Evolutionary conservation across 1,284 basidiomycete genomes (phyloP), one percentile per base, ranked within the genome.

Genomic region (Rhodotorula sp.): DNA sequence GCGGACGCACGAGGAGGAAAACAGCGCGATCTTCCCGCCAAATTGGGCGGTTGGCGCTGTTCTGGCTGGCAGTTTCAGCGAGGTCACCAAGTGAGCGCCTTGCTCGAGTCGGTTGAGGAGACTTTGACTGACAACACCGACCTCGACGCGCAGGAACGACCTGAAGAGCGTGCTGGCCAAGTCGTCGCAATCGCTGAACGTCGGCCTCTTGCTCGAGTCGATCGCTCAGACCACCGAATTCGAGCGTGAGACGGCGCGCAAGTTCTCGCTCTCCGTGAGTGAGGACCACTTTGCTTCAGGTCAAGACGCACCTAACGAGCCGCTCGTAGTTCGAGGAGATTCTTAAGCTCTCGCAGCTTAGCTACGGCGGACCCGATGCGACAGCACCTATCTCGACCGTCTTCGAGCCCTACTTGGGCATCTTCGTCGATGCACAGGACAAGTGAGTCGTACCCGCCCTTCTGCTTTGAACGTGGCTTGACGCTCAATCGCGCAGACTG

Each of bases 341-440:
- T 11, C 79, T 79, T 10, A 74, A 65, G 1, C 76, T 76, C 48
- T 79, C 76, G 54, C 74, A 75, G 19, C 71, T 74, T 51, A 70
- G 62, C 27, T 74, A 72, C 32, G 75, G 74, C 52, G 69, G 66
- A 29, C 64, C 60, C 64, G 74, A 69, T 48, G 52, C 73, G 13
- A 81, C 84, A 49, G 88, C 87, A 78, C 83, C 88, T 1, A 91
- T 97, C 59, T 90, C 92, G 0, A 86, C 89, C 32, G 88, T 91
- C 15, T 99, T 98, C 78, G 93, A 96, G 71, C 86, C 90, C 0
- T 91, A 97, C 79, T 92, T 98, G 83, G 85, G 87, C 49, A 86
- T 99, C 53, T 99, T 94, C 78, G 90, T 98, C 62, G 92, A 97
- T 72, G 94, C 95, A 20, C 96, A 99, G 80, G 93, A 98, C 84